Base-by-base conservation (phyloP, 2,329 filamentous ascomycete species). In the Fusarium aywerte region DNA sequence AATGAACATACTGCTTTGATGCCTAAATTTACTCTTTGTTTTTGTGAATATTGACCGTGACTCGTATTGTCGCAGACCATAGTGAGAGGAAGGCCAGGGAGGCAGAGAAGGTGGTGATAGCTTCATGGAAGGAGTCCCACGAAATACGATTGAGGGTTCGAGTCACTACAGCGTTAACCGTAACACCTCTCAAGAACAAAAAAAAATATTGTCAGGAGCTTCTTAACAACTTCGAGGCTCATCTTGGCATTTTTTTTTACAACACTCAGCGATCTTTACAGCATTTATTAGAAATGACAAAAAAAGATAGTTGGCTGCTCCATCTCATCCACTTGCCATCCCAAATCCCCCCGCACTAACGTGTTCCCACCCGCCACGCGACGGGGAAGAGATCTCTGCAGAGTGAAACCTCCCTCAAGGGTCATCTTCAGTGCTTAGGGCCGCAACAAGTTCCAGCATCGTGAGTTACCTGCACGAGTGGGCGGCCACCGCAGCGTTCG, bases 401-500 rank as follows among this genome's bases (percentile, higher is more conserved):
- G 86, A 89, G 88, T 90, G 85, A 90, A 80, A 58, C 88, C 88
- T 89, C 87, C 84, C 88, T 90, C 83, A 87, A 89, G 87, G 74
- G 76, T 90, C 74, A 81, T 87, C 85, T 87, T 85, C 88, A 89
- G 86, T 87, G 85, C 88, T 89, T 85, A 90, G 79, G 87, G 83
- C 80, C 80, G 77, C 81, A 76, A 10, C n/a, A 44, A 53, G 42
- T 68, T 70, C 78, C 83, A 87, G 83, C 79, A 84, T 90, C 88
- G 85, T 83, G 82, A 84, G 88, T 84, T 90, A 78, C 88, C 88
- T 84, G 74, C 83, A 83, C 84, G 87, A 90, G 87, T 89, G 85
- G 83, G 80, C 77, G 79, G 75, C 83, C 87, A 87, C 87, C 88
- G 85, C 86, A 70, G 83, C 85, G 83, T 90, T 90, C 88, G 87